These are phyloP conservation scores for Senna tora DNA, from an alignment of 306 rosid species.

Conservation along the genomic window DNA sequence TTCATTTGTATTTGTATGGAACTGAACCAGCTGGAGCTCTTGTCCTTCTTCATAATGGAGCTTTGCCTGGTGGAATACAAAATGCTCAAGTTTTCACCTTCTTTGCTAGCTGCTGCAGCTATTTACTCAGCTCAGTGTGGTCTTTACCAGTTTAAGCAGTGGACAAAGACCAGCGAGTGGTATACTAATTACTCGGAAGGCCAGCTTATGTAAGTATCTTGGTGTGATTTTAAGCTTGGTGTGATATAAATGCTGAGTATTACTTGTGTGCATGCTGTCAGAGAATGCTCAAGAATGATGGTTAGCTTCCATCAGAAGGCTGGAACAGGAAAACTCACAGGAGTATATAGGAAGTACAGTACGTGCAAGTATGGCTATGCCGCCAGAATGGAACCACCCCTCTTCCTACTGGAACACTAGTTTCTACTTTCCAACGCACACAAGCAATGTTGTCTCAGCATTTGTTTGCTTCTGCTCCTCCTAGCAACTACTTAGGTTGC, in stretches of 20 bases:
- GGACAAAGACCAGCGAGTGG: constrained; percentile 84
- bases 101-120: constrained; percentile 85
- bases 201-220: constrained; percentile 56
- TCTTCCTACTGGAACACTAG: constrained; percentile 30
- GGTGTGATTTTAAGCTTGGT: constrained; percentile 6
- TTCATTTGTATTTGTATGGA: too few relatives aligned
- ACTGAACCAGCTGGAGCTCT: constrained; percentile 65
- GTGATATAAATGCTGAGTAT: background rate
- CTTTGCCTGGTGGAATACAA: constrained; percentile 78
- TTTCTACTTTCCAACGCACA: constrained; percentile 20
- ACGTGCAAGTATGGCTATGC: constrained; percentile 73
- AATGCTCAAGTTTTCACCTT: constrained; percentile 75
- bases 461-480: background rate
- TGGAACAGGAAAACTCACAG: constrained; percentile 55
- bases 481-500: too few relatives aligned
- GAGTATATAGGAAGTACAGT: constrained; percentile 56
- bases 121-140: constrained; percentile 75
- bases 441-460: background rate
- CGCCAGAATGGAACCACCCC: constrained; percentile 64
- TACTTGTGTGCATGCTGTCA: constrained; percentile 20
- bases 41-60: constrained; percentile 80
- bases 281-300: constrained; percentile 84
- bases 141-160: constrained; percentile 57
- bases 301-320: constrained; percentile 76
- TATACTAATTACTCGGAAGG: constrained; percentile 67